Base-by-base conservation (phyloP, 148 eudicot species). In the Vaccinium myrtillus region DNA sequence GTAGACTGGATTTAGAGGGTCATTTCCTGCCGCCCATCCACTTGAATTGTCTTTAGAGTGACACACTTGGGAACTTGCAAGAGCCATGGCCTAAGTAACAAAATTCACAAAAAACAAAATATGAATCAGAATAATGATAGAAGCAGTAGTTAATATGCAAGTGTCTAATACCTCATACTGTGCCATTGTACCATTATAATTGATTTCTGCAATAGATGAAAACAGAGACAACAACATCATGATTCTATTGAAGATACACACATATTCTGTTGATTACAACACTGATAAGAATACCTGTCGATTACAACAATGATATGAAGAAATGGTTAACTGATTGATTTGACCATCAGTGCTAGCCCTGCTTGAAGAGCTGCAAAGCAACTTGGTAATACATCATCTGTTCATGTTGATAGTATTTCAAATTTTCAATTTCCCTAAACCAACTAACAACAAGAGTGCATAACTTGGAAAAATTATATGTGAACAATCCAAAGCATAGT, bases 151-250 rank as follows among this genome's bases (percentile, higher is more conserved):
- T n/a, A n/a, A n/a, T n/a, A n/a, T n/a, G n/a, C n/a, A n/a, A 80
- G 85, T 92, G 83, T 97, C 99, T 83, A 97, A 77, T 43, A 95
- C 86, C 79, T 97, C 98, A 89, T 91, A 95, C 73, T 90, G 96
- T 82, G 87, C 73, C 70, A 87, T 74, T 21, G 93, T 87, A 83
- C 90, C 92, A 85, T 93, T 90, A 78, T 90, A 88, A 58, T 94
- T 91, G 82, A 95, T 88, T 75, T 97, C 99, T 97, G 96, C 90
- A 91, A 79, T 18, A 63, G 79, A 77, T 14, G 70, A 86, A 73
- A 79, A 63, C 59, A 53, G 59, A 75, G 61, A 18, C 61, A 82
- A 77, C 48, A 53, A 30, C 53, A n/a, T n/a, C n/a, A n/a, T n/a
- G n/a, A n/a, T n/a, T n/a, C n/a, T n/a, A n/a, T n/a, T n/a, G n/a